Base-by-base conservation (phyloP, 176 grass and related monocot species). In the Ampelocalamus luodianensis region DNA sequence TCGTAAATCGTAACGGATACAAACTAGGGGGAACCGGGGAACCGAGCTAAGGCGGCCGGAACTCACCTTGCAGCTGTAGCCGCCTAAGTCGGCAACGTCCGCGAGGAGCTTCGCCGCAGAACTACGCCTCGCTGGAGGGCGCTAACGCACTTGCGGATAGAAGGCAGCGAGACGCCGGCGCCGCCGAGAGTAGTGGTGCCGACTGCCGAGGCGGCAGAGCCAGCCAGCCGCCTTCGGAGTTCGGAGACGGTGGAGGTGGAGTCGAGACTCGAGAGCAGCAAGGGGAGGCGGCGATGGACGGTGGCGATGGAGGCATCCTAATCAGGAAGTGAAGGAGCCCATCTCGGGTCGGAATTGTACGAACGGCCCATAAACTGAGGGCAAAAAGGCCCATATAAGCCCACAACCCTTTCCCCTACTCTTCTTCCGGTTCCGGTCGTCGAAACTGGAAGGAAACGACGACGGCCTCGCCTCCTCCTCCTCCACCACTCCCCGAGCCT, bases 371-470 rank as follows among this genome's bases (percentile, higher is more conserved):
- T 48, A 10, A 14, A 24, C 0, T 0, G 2, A 72, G 44, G 0
- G 9, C 56, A 26, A 3, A 29, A 17, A 15, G 23, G 76, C 58
- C 76, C 76, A 32, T 8, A 48, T 17, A 15, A 24, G 72, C 50
- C 74, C 50, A 46, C 8, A 18, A 34, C 4, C 38, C 3, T 59
- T 38, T 23, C 16, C 8, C 11, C 11, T 8, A 13, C 42, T 71
- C 34, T 8, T 37, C 36, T 45, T 48, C 46, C 15, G 20, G 59
- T 79, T 29, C 77, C 62, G 62, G 88, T 80, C 77, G 77, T 55
- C 79, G 73, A 78, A 63, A 38, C 65, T 7, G 45, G 80, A 34
- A 34, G 29, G 22, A 59, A 23, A 20, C 64, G 64, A 84, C 82
- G 59, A 65, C 59, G 61, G 43, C 34, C 6, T 32, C 11, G 23